Percentiles rank a stretch among this genome's conserved stretches.
Evolutionary conservation across 306 rosid genomes (phyloP).

Genomic region (peach (Prunus persica)): DNA sequence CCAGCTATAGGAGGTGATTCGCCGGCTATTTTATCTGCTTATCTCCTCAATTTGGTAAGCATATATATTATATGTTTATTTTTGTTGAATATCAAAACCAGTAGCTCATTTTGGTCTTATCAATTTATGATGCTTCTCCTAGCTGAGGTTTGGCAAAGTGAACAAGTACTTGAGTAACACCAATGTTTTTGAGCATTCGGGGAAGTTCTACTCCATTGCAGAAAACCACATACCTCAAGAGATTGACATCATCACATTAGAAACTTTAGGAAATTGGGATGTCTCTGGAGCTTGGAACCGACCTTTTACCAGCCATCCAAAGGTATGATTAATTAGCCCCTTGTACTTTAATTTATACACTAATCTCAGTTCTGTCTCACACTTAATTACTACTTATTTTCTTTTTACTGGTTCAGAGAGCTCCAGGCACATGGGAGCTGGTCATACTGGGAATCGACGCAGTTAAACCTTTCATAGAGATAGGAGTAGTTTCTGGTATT

Average conservation of each 20-base stretch:
- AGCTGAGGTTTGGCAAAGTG: slow-evolving; percentile 60
- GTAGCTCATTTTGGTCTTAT: neutral
- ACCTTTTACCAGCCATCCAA: slow-evolving; percentile 70
- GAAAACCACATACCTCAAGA: slow-evolving; percentile 68
- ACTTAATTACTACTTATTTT: too few relatives aligned
- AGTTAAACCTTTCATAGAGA: slow-evolving; percentile 44
- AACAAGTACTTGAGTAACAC: slow-evolving; percentile 67
- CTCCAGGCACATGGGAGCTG: slow-evolving; percentile 54
- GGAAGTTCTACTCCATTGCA: slow-evolving; percentile 52
- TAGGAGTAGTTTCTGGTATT: slow-evolving; percentile 73
- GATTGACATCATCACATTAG: slow-evolving; percentile 47
- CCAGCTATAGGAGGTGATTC: slow-evolving; percentile 60
- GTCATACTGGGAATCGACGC: slow-evolving; percentile 54
- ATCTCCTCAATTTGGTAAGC: slow-evolving; percentile 57
- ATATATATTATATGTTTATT: too few relatives aligned
- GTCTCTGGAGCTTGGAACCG: slow-evolving; percentile 54
- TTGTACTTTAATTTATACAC: neutral
- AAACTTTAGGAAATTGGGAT: slow-evolving; percentile 57
- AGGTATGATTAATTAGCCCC: slow-evolving; percentile 25
- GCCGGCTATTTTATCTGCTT: slow-evolving; percentile 43
- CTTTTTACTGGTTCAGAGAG: slow-evolving; percentile 39
- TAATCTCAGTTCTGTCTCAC: neutral
- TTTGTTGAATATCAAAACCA: neutral
- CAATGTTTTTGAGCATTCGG: slow-evolving; percentile 63
- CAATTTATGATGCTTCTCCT: neutral